Conservation (phyloP, 2,329 filamentous ascomycete species). For the Colletotrichum graminicola region DNA sequence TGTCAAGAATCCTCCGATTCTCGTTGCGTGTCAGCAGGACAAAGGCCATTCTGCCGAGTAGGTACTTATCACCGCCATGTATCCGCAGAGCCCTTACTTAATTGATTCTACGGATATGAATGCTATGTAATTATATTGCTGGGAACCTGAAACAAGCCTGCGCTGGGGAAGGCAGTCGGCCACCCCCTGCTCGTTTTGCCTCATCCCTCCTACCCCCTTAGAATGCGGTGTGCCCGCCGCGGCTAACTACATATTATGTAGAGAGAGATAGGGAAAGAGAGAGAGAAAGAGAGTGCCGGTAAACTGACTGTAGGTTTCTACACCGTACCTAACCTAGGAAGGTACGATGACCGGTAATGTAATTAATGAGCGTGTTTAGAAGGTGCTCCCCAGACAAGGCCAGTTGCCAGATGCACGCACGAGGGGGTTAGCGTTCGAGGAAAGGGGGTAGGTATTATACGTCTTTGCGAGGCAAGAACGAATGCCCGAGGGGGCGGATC, state of each 20-base stretch:
- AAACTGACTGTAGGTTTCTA: too few relatives aligned
- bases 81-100: conserved; percentile 28
- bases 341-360: background rate
- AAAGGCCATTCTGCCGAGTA: background rate
- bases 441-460: background rate
- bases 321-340: too few relatives aligned
- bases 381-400: background rate
- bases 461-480: conserved; percentile 28
- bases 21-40: conserved; percentile 5
- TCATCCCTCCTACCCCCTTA: conserved; percentile 1
- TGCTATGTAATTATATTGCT: conserved; percentile 17
- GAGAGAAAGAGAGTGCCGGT: background rate
- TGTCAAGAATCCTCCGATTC: conserved; percentile 1
- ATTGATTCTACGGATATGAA: conserved; percentile 25
- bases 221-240: conserved; percentile 8
- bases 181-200: conserved; percentile 12
- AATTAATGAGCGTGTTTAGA: background rate
- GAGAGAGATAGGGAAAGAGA: too few relatives aligned
- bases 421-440: background rate
- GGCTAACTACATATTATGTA: background rate
- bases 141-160: conserved; percentile 33
- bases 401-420: conserved; percentile 14
- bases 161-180: conserved; percentile 30
- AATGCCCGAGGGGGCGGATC: conserved; percentile 24
- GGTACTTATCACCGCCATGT: too few relatives aligned